Base-by-base conservation (phyloP, 2,329 filamentous ascomycete species). In the Fusarium tanahbumbuense region DNA sequence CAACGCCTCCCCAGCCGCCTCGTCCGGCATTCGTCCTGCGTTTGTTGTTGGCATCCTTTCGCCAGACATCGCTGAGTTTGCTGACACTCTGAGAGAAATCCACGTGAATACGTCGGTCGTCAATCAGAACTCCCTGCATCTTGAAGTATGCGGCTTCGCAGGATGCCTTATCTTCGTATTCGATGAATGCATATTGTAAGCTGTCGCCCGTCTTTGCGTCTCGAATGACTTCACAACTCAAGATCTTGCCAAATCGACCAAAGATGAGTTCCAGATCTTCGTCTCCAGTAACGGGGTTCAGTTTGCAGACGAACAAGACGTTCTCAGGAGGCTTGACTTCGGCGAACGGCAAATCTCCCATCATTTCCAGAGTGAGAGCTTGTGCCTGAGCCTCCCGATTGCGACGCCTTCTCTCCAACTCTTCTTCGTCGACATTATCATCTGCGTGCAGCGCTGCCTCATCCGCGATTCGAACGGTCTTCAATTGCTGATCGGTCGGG, bases 241-340 rank as follows among this genome's bases (percentile, higher is more conserved):
- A 80, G 44, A 99, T 97, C 77, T 92, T 95, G 73, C 96, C 96
- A 75, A 99, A 99, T 1, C 96, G 94, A 60, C 93, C 95, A 81
- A 99, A 99, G 68, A 99, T 98, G 70, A 98, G 87, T 78, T 98
- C 92, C 48, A 99, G 85, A 78, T 99, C 96, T 76, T 97, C 92
- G 76, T 98, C 95, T 76, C 93, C 92, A 12, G 96, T 99, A 48
- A 99, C 94, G 0, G 96, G 96, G 75, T 99, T 99, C 45, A 99
- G 86, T 79, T 99, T 99, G 90, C 96, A 99, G 45, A 99, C 94
- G 78, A 99, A 99, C 3, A 99, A 86, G 16, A 99, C 91, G 79
- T 99, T 98, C 82, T 99, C 96, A 0, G 96, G 96, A 7, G 96
- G 96, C 75, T 95, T 97, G 74, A 99, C 94, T 81, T 99, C 96